Evolutionary conservation across 164 flowering plant genomes (phyloP), one percentile per base, ranked within the genome.

Genomic region (Chimonanthus praecox): DNA sequence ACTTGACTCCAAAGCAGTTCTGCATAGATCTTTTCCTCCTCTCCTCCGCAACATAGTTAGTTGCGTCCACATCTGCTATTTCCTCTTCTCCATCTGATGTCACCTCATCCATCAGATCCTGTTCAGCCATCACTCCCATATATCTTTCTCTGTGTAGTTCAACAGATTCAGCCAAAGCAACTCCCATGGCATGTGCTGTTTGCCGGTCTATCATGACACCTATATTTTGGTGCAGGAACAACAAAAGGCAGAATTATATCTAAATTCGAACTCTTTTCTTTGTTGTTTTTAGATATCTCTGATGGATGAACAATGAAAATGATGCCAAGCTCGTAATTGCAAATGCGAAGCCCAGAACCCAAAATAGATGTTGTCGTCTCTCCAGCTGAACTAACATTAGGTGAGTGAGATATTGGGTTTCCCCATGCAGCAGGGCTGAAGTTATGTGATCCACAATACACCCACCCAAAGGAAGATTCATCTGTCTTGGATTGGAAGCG

Each of bases 371-470:
- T 48, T 73, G 73, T 78, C 4, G 58, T 64, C 15, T 69, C 63
- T 74, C 67, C 76, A 61, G 62, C 74, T 2, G 58, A 51, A 68
- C 74, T 77, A 47, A 4, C 21, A 18, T 71, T 78, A 50, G 71
- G 62, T 61, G 83, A 47, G 70, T 61, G 71, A 6, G 79, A 78
- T 47, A 91, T 65, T 15, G 82, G 86, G 62, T 85, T 83, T 51
- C 96, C 97, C 97, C 98, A 94, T 49, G 98, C 98, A 77, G 98
- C 96, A 68, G 92, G 88, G 74, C 98, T 94, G 80, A 94, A 87
- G 79, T 94, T 94, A 79, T 94, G 98, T 44, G 98, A 94, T 11
- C 98, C 98, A 84, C 88, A 85, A 77, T 92, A 92, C 65, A 94
- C 90, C 98, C 98, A 94, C 43, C 98, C 98, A 78, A 83, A 85